Base-by-base conservation (phyloP, 306 rosid species). In the Biancaea sappan region DNA sequence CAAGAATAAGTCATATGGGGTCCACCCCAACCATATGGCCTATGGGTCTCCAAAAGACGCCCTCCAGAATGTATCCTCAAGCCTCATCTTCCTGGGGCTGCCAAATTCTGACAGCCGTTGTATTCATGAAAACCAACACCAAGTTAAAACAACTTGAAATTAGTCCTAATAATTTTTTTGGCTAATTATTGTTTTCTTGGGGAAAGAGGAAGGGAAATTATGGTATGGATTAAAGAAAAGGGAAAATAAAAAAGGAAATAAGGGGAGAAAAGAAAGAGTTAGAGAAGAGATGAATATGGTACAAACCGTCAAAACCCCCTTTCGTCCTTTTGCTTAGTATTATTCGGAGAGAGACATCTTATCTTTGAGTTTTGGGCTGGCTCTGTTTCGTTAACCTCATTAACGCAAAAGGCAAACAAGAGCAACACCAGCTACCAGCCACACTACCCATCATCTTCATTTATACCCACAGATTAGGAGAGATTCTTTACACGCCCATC, bases 281-380 rank as follows among this genome's bases (percentile, higher is more conserved):
- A 13, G 34, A 3, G 5, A 2, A 28, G 71, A 35, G 22, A 19
- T 70, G 72, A 62, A 70, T 51, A 1, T 31, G 40, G 53, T 48
- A 60, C 43, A 81, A 38, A 70, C 22, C 2, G 82, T 62, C 82
- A 86, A 86, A 82, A 77, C 19, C 56, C 75, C 16, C 1, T 67
- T 74, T 87, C 83, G 88, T 85, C 85, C 38, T 73, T 84, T 87
- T 79, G 84, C 66, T 50, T 53, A 14, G 2, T 70, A 84, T 74
- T 81, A 77, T 85, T 80, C 89, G 79, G 73, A 77, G 57, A 56
- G 72, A 68, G 73, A 48, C 61, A 70, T 72, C 75, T 82, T 81
- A 88, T 87, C 88, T 85, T 69, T 73, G 78, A 35, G 70, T 50
- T 24, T 2, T 43, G 70, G 72, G 59, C 11, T 37, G 32, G n/a